Base-by-base conservation (phyloP, 345 rosid species). In the Pistacia integerrima region DNA sequence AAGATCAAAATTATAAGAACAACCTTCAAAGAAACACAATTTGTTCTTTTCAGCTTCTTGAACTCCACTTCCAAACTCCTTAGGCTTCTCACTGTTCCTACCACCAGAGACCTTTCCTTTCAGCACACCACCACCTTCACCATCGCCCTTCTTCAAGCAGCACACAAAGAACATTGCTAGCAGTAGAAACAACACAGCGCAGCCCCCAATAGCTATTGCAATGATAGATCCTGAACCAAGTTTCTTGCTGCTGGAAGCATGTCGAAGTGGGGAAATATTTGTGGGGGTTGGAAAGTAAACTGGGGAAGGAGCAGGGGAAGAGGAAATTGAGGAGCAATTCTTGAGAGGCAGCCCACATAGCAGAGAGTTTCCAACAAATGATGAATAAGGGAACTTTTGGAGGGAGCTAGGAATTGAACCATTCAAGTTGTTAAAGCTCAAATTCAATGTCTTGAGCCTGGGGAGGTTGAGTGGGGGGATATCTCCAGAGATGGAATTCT, bases 31-130 rank as follows among this genome's bases (percentile, higher is more conserved):
- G 85, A 93, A 93, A 77, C 87, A 81, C 73, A 93, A 83, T 61
- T 87, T 93, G 86, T 93, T 93, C 85, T 91, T 93, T 84, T 93
- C 97, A 0, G 97, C 87, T 77, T 88, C 97, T 83, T 93, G 98
- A 74, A 93, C 93, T 48, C 97, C 97, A 38, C 98, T 91, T 17
- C 94, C 98, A 7, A 93, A 93, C 49, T 87, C 96, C 75, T 84
- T 83, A n/a, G 90, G 86, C 80, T 87, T 84, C 78, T 83, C 84
- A 48, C 64, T 72, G 49, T 68, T 75, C 22, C 77, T 87, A 62
- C 74, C 89, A 77, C 69, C 75, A 0, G 81, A 52, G 11, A 36
- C 83, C 83, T 89, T 85, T n/a, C 52, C 69, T 62, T 84, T 80
- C 75, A 81, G 64, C 48, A 65, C 20, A 3, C 84, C 77, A 30